Conservation (phyloP, 2,329 filamentous ascomycete genomes). For the Diaporthe velutina region DNA sequence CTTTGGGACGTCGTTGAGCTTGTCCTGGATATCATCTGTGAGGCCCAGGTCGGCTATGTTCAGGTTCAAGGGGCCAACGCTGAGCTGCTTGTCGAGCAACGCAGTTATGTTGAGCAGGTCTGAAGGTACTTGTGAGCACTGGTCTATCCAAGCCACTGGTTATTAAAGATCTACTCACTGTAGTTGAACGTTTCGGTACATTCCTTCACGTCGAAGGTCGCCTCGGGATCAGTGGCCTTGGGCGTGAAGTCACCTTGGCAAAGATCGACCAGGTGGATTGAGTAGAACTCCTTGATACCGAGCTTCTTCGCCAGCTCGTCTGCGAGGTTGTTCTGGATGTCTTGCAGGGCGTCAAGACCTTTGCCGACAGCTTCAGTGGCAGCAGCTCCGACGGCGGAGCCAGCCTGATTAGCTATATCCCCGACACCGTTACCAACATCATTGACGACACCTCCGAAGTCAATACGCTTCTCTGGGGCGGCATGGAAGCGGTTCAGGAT, state of each 20-base stretch:
- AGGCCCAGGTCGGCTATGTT: constrained; percentile 41
- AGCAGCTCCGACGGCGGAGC: constrained; percentile 21
- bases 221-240: constrained; percentile 42
- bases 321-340: constrained; percentile 41
- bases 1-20: constrained; percentile 40
- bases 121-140: constrained; percentile 18
- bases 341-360: constrained; percentile 42
- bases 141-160: neutral
- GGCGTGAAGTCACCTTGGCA: constrained; percentile 49
- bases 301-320: constrained; percentile 45
- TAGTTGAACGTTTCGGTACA: constrained; percentile 44
- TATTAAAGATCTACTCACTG: neutral
- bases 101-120: constrained; percentile 41
- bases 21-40: constrained; percentile 35
- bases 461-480: constrained; percentile 42
- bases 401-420: neutral
- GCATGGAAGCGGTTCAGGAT: constrained; percentile 44
- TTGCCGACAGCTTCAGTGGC: constrained; percentile 39
- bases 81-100: constrained; percentile 41
- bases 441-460: constrained; percentile 41
- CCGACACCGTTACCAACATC: constrained; percentile 39
- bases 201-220: constrained; percentile 44
- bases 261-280: constrained; percentile 47
- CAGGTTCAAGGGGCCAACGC: constrained; percentile 41
- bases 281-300: constrained; percentile 51